Conservation (phyloP, 1,139 yeast genomes). For the Magnusiomyces sp. region DNA sequence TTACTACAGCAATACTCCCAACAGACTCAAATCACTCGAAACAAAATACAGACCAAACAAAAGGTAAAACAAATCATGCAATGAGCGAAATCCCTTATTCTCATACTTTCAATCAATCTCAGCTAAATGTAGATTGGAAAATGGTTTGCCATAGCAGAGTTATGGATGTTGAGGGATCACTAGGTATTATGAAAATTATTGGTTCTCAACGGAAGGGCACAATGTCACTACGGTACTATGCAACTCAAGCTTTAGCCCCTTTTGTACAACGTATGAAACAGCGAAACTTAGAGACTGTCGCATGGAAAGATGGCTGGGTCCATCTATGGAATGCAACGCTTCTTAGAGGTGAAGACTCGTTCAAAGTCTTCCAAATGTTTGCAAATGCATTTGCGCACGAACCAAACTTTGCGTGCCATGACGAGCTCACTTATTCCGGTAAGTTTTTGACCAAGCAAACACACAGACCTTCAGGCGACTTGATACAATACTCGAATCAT, state of each 20-base stretch:
- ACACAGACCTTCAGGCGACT: not conserved
- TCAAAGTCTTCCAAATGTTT: constrained; percentile 3
- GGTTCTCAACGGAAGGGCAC: not conserved
- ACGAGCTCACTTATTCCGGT: not conserved
- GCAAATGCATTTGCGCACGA: constrained; percentile 4
- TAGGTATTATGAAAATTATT: not conserved
- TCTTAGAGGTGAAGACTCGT: constrained; percentile 3
- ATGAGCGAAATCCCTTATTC: no score
- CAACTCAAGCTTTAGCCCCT: constrained; percentile 1
- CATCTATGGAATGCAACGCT: constrained; percentile 1
- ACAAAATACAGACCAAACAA: no score
- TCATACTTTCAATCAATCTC: no score
- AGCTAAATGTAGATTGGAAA: no score
- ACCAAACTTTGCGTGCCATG: constrained; percentile 3
- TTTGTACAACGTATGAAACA: not conserved
- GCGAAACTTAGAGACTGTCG: not conserved
- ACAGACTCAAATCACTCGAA: no score
- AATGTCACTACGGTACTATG: not conserved
- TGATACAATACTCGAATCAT: not conserved
- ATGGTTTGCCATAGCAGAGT: constrained; percentile 2
- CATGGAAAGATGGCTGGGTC: constrained; percentile 5
- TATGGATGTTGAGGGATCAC: constrained; percentile 4
- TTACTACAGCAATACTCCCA: no score
- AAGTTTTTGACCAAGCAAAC: not conserved
- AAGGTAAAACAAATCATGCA: no score